Evolutionary conservation across 106 monocot genomes (phyloP), one percentile per base, ranked within the genome.

Genomic region (Posidonia australis): DNA sequence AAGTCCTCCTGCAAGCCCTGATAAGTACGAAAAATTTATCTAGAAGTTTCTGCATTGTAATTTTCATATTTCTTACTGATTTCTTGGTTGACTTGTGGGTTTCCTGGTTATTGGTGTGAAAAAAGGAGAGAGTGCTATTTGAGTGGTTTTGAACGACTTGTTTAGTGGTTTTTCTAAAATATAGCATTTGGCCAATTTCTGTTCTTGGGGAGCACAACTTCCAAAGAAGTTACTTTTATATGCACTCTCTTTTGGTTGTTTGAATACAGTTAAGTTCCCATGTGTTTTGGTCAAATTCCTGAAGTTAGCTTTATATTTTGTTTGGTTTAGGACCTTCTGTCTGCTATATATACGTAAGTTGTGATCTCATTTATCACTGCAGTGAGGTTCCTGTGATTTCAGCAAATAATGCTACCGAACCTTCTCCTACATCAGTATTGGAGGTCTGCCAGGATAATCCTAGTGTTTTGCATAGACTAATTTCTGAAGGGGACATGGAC

Each of bases 1-100:
- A 46, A 98, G 87, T 32, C 87, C 87, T 44, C 91, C 98, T 83
- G 84, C 87, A 20, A 98, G 98, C 62, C 98, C 91, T 62, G 98
- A 91, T 31, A 91, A 85, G 96, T 98, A 90, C 74, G 62, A 14
- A 47, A 5, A 44, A 13, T 42, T 5, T 46, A 46, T 46, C 13
- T 14, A 36, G 5, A 21, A 26, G 10, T 62, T 43, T 54, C n/a
- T 58, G 29, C 30, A 7, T 58, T 58, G 27, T n/a, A 29, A 64
- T 62, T 72, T 44, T 55, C 10, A 23, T 44, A 29, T 22, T 25
- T 49, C 10, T 24, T 48, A 29, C 28, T 46, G 46, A 44, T 44
- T 44, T 44, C 25, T 20, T 46, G 48, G 48, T 65, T 65, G 27
- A 3, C 17, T 1, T 29, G 2, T 42, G 41, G 20, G 7, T 36